These are phyloP conservation scores for Pyrus betulifolia DNA, from an alignment of 306 rosid genomes.

Conservation along the genomic window DNA sequence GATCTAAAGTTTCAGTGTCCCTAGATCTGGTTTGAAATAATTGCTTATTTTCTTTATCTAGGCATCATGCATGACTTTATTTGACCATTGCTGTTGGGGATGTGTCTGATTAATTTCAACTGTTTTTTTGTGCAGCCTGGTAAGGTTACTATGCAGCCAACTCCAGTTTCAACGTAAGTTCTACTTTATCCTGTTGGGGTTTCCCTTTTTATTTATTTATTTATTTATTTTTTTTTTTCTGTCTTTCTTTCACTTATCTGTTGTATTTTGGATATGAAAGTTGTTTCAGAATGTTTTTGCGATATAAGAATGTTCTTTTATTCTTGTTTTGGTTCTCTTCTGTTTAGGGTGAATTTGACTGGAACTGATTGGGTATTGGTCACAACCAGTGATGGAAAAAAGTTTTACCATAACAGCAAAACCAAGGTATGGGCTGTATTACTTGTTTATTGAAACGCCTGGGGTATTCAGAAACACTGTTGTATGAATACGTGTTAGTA, in stretches of 20 bases:
- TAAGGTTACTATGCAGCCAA: conserved; percentile 64
- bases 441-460: conserved; percentile 3
- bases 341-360: conserved; percentile 55
- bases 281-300: not conserved
- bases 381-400: conserved; percentile 80
- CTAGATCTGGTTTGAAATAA: not conserved
- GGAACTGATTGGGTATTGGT: conserved; percentile 93
- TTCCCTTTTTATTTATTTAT: not conserved
- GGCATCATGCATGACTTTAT: not conserved
- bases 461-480: not conserved
- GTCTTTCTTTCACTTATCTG: not conserved
- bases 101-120: not conserved
- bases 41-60: not conserved
- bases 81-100: not conserved
- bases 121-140: conserved; percentile 50
- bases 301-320: not conserved
- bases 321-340: conserved; percentile 4
- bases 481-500: not conserved
- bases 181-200: not conserved
- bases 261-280: not conserved
- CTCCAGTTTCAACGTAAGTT: conserved; percentile 85
- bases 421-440: conserved; percentile 53
- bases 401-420: conserved; percentile 74
- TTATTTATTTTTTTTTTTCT: not conserved
- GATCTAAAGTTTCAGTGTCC: not conserved